Percentiles rank a stretch among this genome's conserved stretches.
Evolutionary conservation across 192 early-diverging fungal genomes (phyloP).

Genomic region (Backusella luteola): DNA sequence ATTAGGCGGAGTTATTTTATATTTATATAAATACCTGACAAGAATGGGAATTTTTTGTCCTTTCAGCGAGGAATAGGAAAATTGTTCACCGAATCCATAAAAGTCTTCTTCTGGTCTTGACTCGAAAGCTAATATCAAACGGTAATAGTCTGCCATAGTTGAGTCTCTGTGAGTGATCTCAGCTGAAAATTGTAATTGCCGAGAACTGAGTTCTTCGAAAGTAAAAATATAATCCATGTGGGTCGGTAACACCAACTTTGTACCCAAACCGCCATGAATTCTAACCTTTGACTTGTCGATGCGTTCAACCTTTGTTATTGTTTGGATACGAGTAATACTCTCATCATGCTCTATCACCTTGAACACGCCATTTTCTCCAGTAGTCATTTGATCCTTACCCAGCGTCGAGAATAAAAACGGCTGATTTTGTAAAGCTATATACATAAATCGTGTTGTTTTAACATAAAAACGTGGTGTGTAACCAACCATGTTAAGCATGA

Average conservation of each 20-base stretch:
- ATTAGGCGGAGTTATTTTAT: not conserved
- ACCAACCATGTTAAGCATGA: not conserved
- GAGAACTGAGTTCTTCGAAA: slow-evolving; percentile 21
- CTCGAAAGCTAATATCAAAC: slow-evolving; percentile 23
- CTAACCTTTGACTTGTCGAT: not conserved
- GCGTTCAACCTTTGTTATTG: slow-evolving; percentile 21
- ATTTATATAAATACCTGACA: slow-evolving; percentile 19
- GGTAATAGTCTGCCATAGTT: slow-evolving; percentile 17
- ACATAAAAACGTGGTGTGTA: slow-evolving; percentile 2
- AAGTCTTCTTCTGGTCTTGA: slow-evolving; percentile 35
- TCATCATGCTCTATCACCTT: slow-evolving; percentile 36
- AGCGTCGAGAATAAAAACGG: slow-evolving; percentile 36
- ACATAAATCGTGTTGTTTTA: slow-evolving; percentile 4
- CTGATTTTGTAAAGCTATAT: slow-evolving; percentile 26
- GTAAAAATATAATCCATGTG: slow-evolving; percentile 36
- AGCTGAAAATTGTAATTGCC: slow-evolving; percentile 25
- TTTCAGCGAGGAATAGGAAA: slow-evolving; percentile 27
- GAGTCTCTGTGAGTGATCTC: slow-evolving; percentile 7
- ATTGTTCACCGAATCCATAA: slow-evolving; percentile 48
- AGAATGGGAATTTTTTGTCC: slow-evolving; percentile 43
- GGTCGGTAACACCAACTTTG: slow-evolving; percentile 25
- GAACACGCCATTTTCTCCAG: slow-evolving; percentile 30
- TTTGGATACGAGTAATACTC: slow-evolving; percentile 33
- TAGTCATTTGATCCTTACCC: slow-evolving; percentile 30
- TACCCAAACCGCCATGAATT: slow-evolving; percentile 25